A percentile compares a stretch with the other conserved stretches of the same genome.
Conservation (phyloP, 2,329 filamentous ascomycete genomes). For the Botrytis fabae region DNA sequence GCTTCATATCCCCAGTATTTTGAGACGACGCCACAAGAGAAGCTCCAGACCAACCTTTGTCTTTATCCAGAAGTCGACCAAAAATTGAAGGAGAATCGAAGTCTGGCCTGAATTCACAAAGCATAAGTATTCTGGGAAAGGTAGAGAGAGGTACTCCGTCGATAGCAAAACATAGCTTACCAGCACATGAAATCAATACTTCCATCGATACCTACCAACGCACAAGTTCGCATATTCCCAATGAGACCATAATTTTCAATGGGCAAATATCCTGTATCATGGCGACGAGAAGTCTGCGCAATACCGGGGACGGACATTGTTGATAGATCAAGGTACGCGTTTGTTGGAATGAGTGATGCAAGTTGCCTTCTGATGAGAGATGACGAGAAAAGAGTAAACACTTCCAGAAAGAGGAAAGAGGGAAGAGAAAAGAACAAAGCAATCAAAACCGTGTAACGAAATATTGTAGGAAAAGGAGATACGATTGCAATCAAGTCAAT, state of each 20-base stretch:
- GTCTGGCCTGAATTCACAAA: constrained; percentile 57
- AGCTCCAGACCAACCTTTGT: constrained; percentile 47
- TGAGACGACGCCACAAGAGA: not conserved
- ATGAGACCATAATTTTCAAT: constrained; percentile 81
- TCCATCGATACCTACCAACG: constrained; percentile 71
- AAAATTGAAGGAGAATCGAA: constrained; percentile 78
- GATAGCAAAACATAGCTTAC: constrained; percentile 44
- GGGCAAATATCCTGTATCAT: constrained; percentile 39
- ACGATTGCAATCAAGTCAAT: not conserved
- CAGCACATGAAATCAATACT: constrained; percentile 79
- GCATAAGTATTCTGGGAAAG: constrained; percentile 8
- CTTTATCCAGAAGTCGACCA: constrained; percentile 70
- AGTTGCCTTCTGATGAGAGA: constrained; percentile 9
- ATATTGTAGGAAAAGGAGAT: not conserved
- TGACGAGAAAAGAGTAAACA: not conserved
- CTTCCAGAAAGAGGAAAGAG: not conserved
- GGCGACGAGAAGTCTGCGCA: constrained; percentile 25
- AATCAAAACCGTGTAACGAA: constrained; percentile 6
- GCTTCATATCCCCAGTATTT: not conserved
- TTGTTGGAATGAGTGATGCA: constrained; percentile 12
- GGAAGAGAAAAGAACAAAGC: constrained; percentile 7
- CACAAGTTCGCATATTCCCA: constrained; percentile 78
- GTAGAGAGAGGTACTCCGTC: not conserved
- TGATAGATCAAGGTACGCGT: not conserved
- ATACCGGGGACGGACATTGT: constrained; percentile 3